Evolutionary conservation across 805 yeast genomes (phyloP).

Genomic region (Ascoidea rubescens): DNA sequence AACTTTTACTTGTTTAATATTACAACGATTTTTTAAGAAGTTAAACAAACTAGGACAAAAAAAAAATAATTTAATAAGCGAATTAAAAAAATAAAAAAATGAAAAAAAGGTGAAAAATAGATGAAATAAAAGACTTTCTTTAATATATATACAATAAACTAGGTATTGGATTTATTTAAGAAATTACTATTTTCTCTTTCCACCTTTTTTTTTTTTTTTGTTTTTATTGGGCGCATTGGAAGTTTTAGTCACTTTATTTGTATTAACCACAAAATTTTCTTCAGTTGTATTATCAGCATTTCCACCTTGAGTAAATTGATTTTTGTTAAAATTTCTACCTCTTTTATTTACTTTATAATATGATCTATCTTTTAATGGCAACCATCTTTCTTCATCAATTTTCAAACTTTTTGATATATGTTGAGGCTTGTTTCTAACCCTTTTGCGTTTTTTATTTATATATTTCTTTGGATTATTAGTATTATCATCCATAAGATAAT

Average conservation of each 20-base stretch:
- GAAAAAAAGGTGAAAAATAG: no score
- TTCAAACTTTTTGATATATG: constrained; percentile 15
- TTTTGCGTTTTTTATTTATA: constrained; percentile 12
- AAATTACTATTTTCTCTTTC: not conserved
- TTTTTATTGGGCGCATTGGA: not conserved
- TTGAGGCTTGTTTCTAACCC: constrained; percentile 16
- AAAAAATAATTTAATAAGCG: no score
- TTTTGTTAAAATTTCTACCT: constrained; percentile 25
- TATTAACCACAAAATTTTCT: constrained; percentile 14
- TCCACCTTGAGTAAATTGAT: constrained; percentile 52
- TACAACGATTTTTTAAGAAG: no score
- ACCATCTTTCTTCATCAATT: constrained; percentile 76
- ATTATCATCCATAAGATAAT: constrained; percentile 9
- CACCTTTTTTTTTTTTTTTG: not conserved
- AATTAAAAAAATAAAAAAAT: no score
- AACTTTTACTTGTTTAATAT: no score
- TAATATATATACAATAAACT: no score
- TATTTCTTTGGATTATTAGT: constrained; percentile 10
- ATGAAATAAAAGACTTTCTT: no score
- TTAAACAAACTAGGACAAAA: no score
- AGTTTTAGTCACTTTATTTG: not conserved
- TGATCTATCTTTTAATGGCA: constrained; percentile 76
- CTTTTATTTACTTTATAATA: constrained; percentile 70
- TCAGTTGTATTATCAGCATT: constrained; percentile 32
- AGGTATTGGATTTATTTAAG: no score